Percentiles rank a stretch among this genome's conserved stretches.
Conservation (phyloP, 108 stramenopile genomes). For the Skeletonema grethae region DNA sequence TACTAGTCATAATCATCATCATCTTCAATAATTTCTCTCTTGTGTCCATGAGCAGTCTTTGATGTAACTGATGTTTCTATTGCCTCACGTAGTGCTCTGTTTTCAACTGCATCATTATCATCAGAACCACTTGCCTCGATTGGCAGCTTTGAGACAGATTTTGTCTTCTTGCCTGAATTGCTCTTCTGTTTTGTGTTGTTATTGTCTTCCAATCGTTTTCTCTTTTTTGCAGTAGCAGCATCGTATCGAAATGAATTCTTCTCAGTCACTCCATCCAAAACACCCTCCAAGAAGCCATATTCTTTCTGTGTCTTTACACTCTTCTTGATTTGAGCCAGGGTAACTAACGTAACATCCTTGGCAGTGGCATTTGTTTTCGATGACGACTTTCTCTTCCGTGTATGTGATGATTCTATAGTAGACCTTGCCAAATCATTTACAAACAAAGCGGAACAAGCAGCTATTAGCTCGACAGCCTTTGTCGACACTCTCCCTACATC, state of each 20-base stretch:
- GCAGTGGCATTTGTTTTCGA: constrained; percentile 3
- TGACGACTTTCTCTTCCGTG: constrained; percentile 3
- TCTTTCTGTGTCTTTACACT: not conserved
- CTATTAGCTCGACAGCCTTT: constrained; percentile 19
- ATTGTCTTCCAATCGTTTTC: not conserved
- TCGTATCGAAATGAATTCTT: constrained; percentile 20
- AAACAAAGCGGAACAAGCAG: constrained; percentile 29
- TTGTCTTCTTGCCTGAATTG: not conserved
- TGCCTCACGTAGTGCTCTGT: constrained; percentile 7
- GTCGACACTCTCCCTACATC: constrained; percentile 28
- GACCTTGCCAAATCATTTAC: constrained; percentile 17
- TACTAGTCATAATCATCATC: constrained; percentile 32
- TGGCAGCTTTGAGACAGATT: not conserved
- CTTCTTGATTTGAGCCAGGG: constrained; percentile 10
- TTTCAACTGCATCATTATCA: not conserved
- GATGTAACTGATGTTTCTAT: constrained; percentile 3
- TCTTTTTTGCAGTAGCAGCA: constrained; percentile 11
- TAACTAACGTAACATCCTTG: not conserved
- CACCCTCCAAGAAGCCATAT: constrained; percentile 10
- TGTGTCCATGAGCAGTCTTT: not conserved
- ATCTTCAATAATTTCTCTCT: constrained; percentile 18
- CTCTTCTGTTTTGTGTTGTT: not conserved
- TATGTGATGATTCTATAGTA: not conserved
- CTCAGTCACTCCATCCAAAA: constrained; percentile 16
- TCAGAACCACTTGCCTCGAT: not conserved